Base-by-base conservation (phyloP, 352 stramenopile species). In the Globisporangium barbulae region DNA sequence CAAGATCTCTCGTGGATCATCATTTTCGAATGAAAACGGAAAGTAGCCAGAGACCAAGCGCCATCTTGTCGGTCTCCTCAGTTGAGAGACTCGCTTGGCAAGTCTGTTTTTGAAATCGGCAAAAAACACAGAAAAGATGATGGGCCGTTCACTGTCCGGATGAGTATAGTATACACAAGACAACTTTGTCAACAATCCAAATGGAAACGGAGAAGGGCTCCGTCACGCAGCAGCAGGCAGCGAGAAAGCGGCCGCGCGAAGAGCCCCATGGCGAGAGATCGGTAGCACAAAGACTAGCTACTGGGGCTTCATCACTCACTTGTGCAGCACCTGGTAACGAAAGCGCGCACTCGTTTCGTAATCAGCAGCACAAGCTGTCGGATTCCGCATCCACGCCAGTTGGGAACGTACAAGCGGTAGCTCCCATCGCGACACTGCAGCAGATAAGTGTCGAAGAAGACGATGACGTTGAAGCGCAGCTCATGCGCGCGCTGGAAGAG, bases 401-500 rank as follows among this genome's bases (percentile, higher is more conserved):
- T 8, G 17, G 13, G 39, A 8, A 10, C 19, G 3, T 19, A 57
- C 28, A 19, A 8, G 30, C 6, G 19, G 10, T 21, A 13, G 17
- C 12, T 3, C 13, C 13, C 25, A 28, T 28, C 17, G 7, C 19
- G 1, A 21, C 25, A 25, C n/a, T 41, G 22, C 1, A 25, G 0
- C 49, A 41, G 2, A 41, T 5, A 25, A 17, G 12, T 25, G 49
- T 13, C 15, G 42, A 21, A 44, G 31, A 48, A 5, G 25, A 6
- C 1, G 22, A 50, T 9, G 59, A 62, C n/a, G 58, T 53, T 2
- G 65, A 68, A 35, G 28, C 35, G 28, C 42, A 47, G 22, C 61
- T 71, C 10, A 30, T 71, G 45, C 42, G 28, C 31, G 61, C 65
- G 2, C n/a, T 71, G 10, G 65, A 71, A 50, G 59, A 50, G 13